A percentile compares a stretch with the other conserved stretches of the same genome.
Conservation (phyloP, 306 rosid genomes). For the Coriaria nepalensis region DNA sequence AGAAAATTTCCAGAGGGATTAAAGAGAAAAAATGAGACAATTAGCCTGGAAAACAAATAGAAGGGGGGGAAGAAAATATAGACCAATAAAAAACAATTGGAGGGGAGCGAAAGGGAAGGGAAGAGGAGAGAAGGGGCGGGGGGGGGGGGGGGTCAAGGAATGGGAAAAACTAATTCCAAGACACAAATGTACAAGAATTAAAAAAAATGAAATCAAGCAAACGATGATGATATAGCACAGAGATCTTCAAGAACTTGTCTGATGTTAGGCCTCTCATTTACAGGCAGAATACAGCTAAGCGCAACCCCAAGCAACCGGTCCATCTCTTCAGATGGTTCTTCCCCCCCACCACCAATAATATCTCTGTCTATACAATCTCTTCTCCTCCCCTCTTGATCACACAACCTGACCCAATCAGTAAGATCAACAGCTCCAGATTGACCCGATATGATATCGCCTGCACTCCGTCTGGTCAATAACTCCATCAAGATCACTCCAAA, state of each 20-base stretch:
- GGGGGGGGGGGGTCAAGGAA: conserved; percentile 47
- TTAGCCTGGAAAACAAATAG: conserved; percentile 59
- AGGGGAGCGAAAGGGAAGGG: no score
- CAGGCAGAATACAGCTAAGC: conserved; percentile 89
- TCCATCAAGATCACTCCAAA: conserved; percentile 95
- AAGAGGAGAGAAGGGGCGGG: no score
- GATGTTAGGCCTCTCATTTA: conserved; percentile 99
- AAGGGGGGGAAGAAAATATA: conserved; percentile 26
- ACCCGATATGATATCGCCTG: conserved; percentile 95
- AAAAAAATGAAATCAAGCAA: conserved; percentile 10
- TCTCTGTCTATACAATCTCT: conserved; percentile 93
- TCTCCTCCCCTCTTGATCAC: conserved; percentile 88
- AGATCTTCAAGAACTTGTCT: conserved; percentile 88
- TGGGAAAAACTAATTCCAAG: conserved; percentile 22
- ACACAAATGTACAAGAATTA: conserved; percentile 63
- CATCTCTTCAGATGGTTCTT: conserved; percentile 71
- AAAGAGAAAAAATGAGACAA: conserved; percentile 40
- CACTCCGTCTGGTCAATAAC: conserved; percentile 77
- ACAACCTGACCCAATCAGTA: conserved; percentile 93
- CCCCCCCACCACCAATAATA: conserved; percentile 74
- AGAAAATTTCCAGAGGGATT: conserved; percentile 22
- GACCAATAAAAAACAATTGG: conserved; percentile 30
- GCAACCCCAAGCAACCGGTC: conserved; percentile 69
- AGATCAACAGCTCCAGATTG: conserved; percentile 94
- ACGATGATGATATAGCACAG: conserved; percentile 35